Percentiles rank a stretch among this genome's conserved stretches.
Conservation (phyloP, 1,284 basidiomycete species). For the Ceratobasidium sp. region DNA sequence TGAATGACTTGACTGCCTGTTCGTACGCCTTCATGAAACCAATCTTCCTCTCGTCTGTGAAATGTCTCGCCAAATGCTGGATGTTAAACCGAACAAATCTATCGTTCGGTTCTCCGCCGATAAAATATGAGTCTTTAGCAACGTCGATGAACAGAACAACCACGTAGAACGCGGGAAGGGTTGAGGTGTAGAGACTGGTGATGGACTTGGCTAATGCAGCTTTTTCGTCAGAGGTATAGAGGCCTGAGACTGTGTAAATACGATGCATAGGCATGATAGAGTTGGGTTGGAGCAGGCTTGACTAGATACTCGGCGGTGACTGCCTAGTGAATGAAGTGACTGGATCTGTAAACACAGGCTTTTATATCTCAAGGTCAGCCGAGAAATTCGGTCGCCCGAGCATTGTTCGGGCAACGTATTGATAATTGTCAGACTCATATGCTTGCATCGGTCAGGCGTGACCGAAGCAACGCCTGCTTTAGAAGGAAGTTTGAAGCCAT, state of each 20-base stretch:
- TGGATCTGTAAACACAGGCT: neutral
- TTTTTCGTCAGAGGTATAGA: constrained; percentile 22
- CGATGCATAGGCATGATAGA: constrained; percentile 40
- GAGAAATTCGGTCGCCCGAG: neutral
- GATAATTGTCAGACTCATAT: neutral
- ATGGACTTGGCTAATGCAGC: constrained; percentile 3
- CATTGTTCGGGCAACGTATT: neutral
- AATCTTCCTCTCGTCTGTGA: constrained; percentile 12
- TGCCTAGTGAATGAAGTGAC: neutral
- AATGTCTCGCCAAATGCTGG: constrained; percentile 31
- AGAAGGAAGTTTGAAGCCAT: neutral
- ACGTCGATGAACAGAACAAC: constrained; percentile 33
- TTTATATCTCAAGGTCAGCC: neutral
- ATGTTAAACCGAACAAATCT: constrained; percentile 30
- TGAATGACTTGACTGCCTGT: constrained; percentile 21
- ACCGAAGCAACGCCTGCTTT: neutral
- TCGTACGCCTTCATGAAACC: constrained; percentile 21
- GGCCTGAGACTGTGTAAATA: constrained; percentile 30
- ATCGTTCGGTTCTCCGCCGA: constrained; percentile 24
- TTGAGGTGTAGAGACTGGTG: neutral
- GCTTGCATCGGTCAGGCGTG: neutral
- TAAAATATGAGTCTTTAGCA: constrained; percentile 15
- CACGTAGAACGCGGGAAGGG: constrained; percentile 27
- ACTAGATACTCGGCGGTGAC: neutral
- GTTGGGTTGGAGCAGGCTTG: neutral